A percentile compares a stretch with the other conserved stretches of the same genome.
These are phyloP conservation scores for Nigrospora oryzae DNA, from an alignment of 2,329 filamentous ascomycete genomes.

Conservation along the genomic window DNA sequence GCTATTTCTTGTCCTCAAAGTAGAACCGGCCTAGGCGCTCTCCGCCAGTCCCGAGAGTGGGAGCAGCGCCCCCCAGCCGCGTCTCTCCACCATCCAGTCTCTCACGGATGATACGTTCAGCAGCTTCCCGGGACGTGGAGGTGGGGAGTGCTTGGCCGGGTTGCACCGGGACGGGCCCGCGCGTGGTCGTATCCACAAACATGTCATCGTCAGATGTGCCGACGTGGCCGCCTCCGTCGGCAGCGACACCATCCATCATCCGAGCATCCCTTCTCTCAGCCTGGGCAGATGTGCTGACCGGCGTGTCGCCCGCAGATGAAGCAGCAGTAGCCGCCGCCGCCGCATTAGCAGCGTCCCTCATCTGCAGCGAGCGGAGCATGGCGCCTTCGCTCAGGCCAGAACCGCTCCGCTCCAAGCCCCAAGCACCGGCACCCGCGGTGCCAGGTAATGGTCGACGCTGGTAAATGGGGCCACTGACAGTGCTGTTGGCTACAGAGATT, in stretches of 20 bases:
- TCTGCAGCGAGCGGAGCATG: conserved; percentile 16
- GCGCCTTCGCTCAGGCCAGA: conserved; percentile 42
- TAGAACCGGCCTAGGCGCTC: conserved; percentile 49
- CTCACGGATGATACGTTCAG: conserved; percentile 57
- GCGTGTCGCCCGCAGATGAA: conserved; percentile 26
- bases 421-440: conserved; percentile 21
- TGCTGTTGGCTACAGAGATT: conserved; percentile 54
- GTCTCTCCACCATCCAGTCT: conserved; percentile 44
- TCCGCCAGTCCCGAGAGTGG: conserved; percentile 31
- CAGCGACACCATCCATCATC: conserved; percentile 58
- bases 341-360: conserved; percentile 21
- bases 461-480: conserved; percentile 71
- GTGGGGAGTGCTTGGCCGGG: conserved; percentile 22
- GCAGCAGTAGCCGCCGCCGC: conserved; percentile 13
- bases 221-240: conserved; percentile 38
- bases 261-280: conserved; percentile 51
- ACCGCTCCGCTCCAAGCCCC: conserved; percentile 40
- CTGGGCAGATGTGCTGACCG: conserved; percentile 34
- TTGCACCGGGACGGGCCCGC: conserved; percentile 42
- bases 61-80: conserved; percentile 19
- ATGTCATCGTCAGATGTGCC: conserved; percentile 34
- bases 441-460: conserved; percentile 39
- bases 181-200: conserved; percentile 58
- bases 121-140: conserved; percentile 38
- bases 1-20: conserved; percentile 43